Conservation (phyloP, 495 filamentous ascomycete species). For the Endocarpon pusillum region DNA sequence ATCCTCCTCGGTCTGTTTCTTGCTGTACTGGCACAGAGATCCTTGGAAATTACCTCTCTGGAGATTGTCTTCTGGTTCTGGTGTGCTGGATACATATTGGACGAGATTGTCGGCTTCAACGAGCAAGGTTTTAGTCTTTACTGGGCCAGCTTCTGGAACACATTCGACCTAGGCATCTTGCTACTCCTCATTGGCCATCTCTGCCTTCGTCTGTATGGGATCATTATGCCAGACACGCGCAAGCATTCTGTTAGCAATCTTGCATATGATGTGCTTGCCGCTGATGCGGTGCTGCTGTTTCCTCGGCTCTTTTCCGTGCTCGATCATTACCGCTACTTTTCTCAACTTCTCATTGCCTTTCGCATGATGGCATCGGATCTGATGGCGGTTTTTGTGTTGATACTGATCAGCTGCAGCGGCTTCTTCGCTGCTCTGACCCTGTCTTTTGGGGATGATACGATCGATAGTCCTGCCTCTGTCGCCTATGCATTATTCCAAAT, state of each 20-base stretch:
- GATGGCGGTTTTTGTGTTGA: conserved; percentile 62
- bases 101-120: conserved; percentile 81
- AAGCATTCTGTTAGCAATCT: conserved; percentile 47
- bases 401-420: conserved; percentile 72
- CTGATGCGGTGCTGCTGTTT: conserved; percentile 75
- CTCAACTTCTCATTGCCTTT: conserved; percentile 81
- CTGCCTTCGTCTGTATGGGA: conserved; percentile 68
- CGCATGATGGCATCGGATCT: conserved; percentile 83
- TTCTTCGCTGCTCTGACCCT: conserved; percentile 89
- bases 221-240: conserved; percentile 52
- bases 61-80: conserved; percentile 92
- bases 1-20: conserved; percentile 70
- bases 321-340: conserved; percentile 90
- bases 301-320: conserved; percentile 80
- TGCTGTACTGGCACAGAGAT: conserved; percentile 52
- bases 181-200: conserved; percentile 79
- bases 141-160: conserved; percentile 93
- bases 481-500: conserved; percentile 85
- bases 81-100: conserved; percentile 94
- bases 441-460: conserved; percentile 48
- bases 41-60: conserved; percentile 56
- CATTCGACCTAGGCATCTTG: conserved; percentile 79
- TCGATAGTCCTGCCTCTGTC: conserved; percentile 42
- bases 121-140: conserved; percentile 89
- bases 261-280: conserved; percentile 80